phyloP scores from a whole-genome alignment of 768 basidiomycete genomes.

The Termitomyces sp. region DNA sequence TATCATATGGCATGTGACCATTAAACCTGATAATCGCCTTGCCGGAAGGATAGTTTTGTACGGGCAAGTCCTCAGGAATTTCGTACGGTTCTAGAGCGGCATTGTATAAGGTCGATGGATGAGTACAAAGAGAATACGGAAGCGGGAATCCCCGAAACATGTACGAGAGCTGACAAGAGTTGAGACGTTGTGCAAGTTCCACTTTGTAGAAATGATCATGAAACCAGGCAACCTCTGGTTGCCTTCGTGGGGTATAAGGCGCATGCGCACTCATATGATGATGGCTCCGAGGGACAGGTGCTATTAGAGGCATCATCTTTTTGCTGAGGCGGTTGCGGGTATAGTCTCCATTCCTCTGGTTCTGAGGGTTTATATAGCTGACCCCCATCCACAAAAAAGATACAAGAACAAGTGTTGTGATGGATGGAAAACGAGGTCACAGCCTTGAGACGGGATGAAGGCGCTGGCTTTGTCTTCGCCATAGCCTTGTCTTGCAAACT shows the following conservation, averaged over 20 bases:
- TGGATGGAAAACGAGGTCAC: constrained; percentile 7
- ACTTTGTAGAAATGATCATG: constrained; percentile 18
- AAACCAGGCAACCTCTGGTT: background rate
- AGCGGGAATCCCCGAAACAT: constrained; percentile 34
- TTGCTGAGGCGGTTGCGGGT: background rate
- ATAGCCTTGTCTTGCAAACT: constrained; percentile 1
- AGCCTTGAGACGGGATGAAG: constrained; percentile 9
- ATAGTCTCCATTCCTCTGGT: background rate
- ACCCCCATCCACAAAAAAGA: constrained; percentile 2
- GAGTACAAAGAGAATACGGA: constrained; percentile 13
- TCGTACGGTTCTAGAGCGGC: constrained; percentile 30
- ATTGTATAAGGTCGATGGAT: constrained; percentile 15
- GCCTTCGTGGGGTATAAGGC: constrained; percentile 3
- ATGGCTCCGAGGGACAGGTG: constrained; percentile 1
- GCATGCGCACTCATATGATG: constrained; percentile 1
- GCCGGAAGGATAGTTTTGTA: constrained; percentile 13
- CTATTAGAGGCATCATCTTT: constrained; percentile 5
- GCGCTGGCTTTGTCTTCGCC: constrained; percentile 6
- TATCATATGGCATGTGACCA: constrained; percentile 9
- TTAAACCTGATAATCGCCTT: constrained; percentile 24
- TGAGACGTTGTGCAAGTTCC: constrained; percentile 25
- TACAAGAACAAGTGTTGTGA: constrained; percentile 14
- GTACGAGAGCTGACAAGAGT: constrained; percentile 21
- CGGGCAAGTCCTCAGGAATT: constrained; percentile 24
- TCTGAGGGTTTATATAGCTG: constrained; percentile 8